A percentile compares a stretch with the other conserved stretches of the same genome.
These are phyloP conservation scores for Phalaenopsis aphrodite DNA, from an alignment of 106 monocot species.

Conservation along the genomic window DNA sequence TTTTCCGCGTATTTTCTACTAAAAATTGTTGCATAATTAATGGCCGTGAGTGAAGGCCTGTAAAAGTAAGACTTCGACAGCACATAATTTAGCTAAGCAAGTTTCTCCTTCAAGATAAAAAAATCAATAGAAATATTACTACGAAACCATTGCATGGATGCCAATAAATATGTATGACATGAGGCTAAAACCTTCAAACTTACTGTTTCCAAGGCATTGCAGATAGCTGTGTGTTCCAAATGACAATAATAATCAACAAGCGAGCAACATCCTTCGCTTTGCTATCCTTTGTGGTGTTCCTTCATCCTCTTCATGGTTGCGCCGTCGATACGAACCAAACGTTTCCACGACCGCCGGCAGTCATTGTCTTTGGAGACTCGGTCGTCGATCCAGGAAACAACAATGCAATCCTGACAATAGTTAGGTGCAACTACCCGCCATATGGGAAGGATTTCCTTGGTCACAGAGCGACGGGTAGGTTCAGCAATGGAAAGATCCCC, in stretches of 20 bases:
- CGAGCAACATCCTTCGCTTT: neutral
- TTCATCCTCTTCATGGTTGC: neutral
- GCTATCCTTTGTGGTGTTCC: neutral
- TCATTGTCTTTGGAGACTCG: conserved; percentile 78
- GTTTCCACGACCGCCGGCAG: conserved; percentile 14
- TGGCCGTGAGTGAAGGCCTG: neutral
- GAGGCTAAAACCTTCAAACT: neutral
- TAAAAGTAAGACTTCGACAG: neutral
- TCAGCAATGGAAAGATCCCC: conserved; percentile 65
- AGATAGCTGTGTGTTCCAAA: neutral
- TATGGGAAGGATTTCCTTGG: conserved; percentile 60
- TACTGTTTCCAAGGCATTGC: neutral
- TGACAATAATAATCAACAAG: neutral
- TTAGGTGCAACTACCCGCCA: conserved; percentile 69
- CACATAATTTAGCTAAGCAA: neutral
- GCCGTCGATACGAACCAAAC: neutral
- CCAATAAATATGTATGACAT: neutral
- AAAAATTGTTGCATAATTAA: neutral
- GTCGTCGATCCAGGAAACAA: conserved; percentile 91
- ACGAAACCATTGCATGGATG: neutral
- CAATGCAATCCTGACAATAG: conserved; percentile 39
- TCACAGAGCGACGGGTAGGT: conserved; percentile 62
- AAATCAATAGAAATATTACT: neutral
- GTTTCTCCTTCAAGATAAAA: neutral
- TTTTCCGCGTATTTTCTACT: neutral